Conservation (phyloP, 148 eudicot species). For the Rhododendron vialii region DNA sequence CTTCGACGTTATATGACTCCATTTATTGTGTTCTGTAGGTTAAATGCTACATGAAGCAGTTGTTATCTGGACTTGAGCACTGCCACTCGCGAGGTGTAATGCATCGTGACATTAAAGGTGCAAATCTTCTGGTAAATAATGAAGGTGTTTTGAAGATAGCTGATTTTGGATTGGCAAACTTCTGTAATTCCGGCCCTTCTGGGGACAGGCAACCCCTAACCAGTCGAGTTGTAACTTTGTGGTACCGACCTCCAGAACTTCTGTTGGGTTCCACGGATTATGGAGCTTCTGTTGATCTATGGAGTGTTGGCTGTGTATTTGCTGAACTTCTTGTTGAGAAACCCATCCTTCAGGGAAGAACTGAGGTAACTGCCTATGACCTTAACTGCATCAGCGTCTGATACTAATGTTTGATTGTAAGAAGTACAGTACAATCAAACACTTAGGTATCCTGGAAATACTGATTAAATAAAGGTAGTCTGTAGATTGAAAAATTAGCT, state of each 20-base stretch:
- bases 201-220: conserved; percentile 27
- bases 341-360: conserved; percentile 39
- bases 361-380: conserved; percentile 28
- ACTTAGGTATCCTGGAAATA: not conserved
- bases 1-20: not conserved
- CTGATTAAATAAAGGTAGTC: too few species aligned
- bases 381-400: not conserved
- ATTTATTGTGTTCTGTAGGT: conserved; percentile 19
- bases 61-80: conserved; percentile 37
- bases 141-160: conserved; percentile 66
- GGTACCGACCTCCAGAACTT: conserved; percentile 50
- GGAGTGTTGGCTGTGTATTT: conserved; percentile 45
- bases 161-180: conserved; percentile 45
- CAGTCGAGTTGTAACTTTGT: conserved; percentile 39
- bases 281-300: conserved; percentile 32
- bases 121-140: conserved; percentile 33
- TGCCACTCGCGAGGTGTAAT: conserved; percentile 36
- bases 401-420: not conserved
- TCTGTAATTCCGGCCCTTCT: conserved; percentile 17
- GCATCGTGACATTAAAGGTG: conserved; percentile 40
- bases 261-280: conserved; percentile 37
- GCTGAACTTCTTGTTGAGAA: conserved; percentile 34
- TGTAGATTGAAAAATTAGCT: not conserved
- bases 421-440: not conserved
- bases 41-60: conserved; percentile 42